Evolutionary conservation across 139 green algal species (phyloP).

Genomic region (Tetradesmus obliquus): DNA sequence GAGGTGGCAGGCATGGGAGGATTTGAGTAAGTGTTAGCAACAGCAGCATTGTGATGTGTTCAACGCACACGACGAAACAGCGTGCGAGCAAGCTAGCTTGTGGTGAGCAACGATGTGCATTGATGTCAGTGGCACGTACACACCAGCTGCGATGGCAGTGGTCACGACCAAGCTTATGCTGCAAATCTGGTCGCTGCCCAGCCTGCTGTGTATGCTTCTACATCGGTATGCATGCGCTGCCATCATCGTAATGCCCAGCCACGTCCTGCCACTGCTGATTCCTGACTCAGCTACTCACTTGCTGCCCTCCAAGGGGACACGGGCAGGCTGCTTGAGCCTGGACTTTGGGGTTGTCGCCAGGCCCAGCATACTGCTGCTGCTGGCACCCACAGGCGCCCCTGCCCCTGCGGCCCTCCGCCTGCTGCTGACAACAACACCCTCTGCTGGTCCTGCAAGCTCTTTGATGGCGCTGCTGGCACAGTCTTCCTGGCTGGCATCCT

Average conservation of each 20-base stretch:
- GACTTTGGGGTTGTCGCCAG: conserved; percentile 32
- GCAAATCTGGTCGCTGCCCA: not conserved
- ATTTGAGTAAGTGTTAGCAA: too few relatives aligned
- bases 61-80: too few relatives aligned
- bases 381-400: not conserved
- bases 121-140: not conserved
- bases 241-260: not conserved
- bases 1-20: too few relatives aligned
- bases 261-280: not conserved
- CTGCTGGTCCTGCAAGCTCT: not conserved
- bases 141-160: not conserved
- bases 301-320: not conserved
- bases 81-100: not conserved
- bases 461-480: not conserved
- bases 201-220: too few relatives aligned
- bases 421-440: not conserved
- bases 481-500: not conserved
- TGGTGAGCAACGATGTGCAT: not conserved
- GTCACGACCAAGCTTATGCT: not conserved
- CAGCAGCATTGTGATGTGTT: too few relatives aligned
- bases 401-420: not conserved
- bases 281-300: not conserved
- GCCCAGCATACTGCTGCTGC: not conserved
- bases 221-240: too few relatives aligned
- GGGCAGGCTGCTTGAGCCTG: conserved; percentile 20